Conservation (phyloP, 75 land plant species). For the Picea glauca region DNA sequence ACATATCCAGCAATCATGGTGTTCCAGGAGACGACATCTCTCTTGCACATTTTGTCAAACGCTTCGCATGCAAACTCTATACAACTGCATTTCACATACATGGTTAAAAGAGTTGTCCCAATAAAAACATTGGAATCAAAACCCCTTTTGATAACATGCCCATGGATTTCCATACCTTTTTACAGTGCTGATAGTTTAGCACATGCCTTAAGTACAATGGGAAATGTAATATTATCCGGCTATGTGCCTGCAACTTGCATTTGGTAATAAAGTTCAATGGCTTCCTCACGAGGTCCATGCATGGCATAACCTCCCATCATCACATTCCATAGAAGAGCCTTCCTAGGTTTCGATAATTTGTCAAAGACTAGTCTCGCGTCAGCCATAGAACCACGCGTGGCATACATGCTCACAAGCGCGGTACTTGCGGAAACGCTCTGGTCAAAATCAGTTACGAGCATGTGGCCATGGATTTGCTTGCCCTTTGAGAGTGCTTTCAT, state of each 20-base stretch:
- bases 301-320: constrained; percentile 3
- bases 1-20: not conserved
- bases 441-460: constrained; percentile 18
- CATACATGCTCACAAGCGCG: constrained; percentile 28
- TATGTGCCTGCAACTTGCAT: not conserved
- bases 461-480: constrained; percentile 35
- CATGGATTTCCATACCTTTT: not conserved
- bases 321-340: not conserved
- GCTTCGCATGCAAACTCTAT: not conserved
- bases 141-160: not conserved
- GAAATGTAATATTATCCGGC: not conserved
- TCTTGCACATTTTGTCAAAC: not conserved
- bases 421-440: constrained; percentile 29
- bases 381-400: too few relatives aligned
- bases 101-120: constrained; percentile 2
- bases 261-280: constrained; percentile 1
- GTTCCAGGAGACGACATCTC: not conserved
- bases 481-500: constrained; percentile 24
- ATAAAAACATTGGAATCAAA: constrained; percentile 2
- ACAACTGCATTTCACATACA: constrained; percentile 5
- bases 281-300: constrained; percentile 1
- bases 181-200: not conserved
- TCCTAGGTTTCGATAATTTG: too few relatives aligned
- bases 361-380: too few relatives aligned
- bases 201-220: not conserved